These are phyloP conservation scores for Pseudonitzschia pungens DNA, from an alignment of 108 stramenopile species.

Conservation along the genomic window DNA sequence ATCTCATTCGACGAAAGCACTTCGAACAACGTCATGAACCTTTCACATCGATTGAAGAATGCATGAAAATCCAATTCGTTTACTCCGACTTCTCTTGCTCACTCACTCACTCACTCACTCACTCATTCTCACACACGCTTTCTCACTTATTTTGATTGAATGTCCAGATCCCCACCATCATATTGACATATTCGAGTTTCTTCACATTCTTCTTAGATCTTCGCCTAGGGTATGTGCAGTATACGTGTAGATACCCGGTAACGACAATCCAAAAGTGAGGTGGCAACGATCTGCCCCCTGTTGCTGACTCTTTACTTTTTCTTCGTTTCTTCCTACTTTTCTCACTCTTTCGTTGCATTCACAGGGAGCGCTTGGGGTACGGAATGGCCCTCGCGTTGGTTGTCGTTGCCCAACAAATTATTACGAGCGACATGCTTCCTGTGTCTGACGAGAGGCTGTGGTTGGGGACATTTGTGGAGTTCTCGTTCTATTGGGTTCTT, in stretches of 20 bases:
- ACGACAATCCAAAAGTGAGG: too few species aligned
- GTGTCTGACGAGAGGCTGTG: slow-evolving; percentile 21
- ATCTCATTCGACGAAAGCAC: too few species aligned
- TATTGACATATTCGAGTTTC: slow-evolving; percentile 26
- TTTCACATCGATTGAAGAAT: neutral
- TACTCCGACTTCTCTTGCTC: too few species aligned
- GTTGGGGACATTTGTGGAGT: slow-evolving; percentile 22
- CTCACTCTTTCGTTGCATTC: neutral
- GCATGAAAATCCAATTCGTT: neutral
- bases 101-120: neutral
- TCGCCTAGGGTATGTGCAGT: slow-evolving; percentile 10
- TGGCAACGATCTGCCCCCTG: too few species aligned
- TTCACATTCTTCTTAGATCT: slow-evolving; percentile 32
- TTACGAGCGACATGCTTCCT: slow-evolving; percentile 17
- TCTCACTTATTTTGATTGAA: neutral
- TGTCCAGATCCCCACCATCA: slow-evolving; percentile 31
- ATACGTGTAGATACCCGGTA: neutral
- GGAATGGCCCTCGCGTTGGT: slow-evolving; percentile 31
- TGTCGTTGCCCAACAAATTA: slow-evolving; percentile 35
- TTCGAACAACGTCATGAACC: too few species aligned
- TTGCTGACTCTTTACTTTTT: too few species aligned
- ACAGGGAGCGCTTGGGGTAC: slow-evolving; percentile 21
- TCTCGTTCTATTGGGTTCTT: slow-evolving; percentile 35
- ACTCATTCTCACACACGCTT: neutral
- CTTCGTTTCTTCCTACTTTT: too few species aligned